Base-by-base conservation (phyloP, 202 grass and related monocot genomes). In the Setaria viridis region DNA sequence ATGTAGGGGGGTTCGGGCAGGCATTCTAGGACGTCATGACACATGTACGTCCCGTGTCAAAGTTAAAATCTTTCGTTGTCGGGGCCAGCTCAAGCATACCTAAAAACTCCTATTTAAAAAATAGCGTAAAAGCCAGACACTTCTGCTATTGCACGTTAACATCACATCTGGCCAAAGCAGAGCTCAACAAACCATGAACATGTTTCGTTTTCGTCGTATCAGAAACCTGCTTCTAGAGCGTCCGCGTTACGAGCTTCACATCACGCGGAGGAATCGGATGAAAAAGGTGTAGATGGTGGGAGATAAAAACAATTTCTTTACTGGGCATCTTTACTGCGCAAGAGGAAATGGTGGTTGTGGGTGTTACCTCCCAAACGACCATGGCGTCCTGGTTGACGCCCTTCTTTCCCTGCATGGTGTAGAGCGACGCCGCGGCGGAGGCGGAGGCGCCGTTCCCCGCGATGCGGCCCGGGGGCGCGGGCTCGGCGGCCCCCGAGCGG, bases 331-430 rank as follows among this genome's bases (percentile, higher is more conserved):
- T 47, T 68, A 10, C 51, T 35, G 53, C 67, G 17, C 11, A 37
- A 20, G 46, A 33, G 39, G 50, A 49, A 64, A 77, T 43, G 10
- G 16, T 62, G 30, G 7, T 46, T 46, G 43, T 46, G 8, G 8
- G 9, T 9, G 7, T 85, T 86, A 95, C 90, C 93, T 95, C 93
- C 86, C 88, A 91, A 58, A 91, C 72, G 55, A 95, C 65, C 93
- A 93, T 95, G 84, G 91, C 93, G 74, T 95, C 93, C 84, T 95
- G 91, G 83, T 95, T 95, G 62, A 91, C 76, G 49, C 93, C 93
- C 76, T 95, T 95, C 88, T 78, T 87, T 13, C 93, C 93, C 85
- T 89, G 90, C 83, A 91, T 79, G 49, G 93, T 93, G 80, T 89
- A 95, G 67, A 93, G 85, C 65, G 88, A 93, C 0, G 88, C 86